Base-by-base conservation (phyloP, 768 basidiomycete genomes). In the Hericium coralloides region DNA sequence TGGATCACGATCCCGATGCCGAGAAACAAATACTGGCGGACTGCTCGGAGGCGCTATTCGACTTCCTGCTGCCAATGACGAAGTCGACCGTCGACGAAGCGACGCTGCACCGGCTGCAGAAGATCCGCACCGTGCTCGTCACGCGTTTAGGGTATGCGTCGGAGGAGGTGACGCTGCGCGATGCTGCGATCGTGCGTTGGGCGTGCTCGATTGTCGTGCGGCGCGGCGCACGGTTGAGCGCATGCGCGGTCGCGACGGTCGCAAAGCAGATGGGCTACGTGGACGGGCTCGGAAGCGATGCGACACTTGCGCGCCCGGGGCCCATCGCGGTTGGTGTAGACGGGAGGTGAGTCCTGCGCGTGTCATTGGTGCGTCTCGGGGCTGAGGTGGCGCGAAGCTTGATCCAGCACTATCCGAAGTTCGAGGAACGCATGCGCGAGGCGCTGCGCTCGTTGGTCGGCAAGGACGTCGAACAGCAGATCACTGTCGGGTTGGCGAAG, bases 401-500 rank as follows among this genome's bases (percentile, higher is more conserved):
- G 68, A 84, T 92, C 61, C 89, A 98, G 68, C 87, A 92, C 67
- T 95, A 98, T 69, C 97, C 97, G 1, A 76, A 81, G 64, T 99
- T 93, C 68, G 82, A 92, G 64, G 73, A 77, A 14, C 80, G 79
- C 12, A 74, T 97, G 55, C 80, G 92, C 17, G 82, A 84, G 47
- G 85, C 94, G 0, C 69, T 99, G 52, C 74, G 80, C n/a, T 67
- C 72, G 3, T 66, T 98, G 20, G 82, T 98, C 2, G 95, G 95
- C 2, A 75, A 81, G 41, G 84, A 89, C 36, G 83, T 89, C 7
- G 92, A 95, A 74, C 76, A 82, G 65, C 75, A 83, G 31, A 84
- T 97, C 0, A 79, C 86, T 51, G 89, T 98, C 64, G 95, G 92
- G 38, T 68, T 98, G 68, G 97, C 97, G 4, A 98, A 97, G 70